A percentile compares a stretch with the other conserved stretches of the same genome.
Conservation (phyloP, 2,329 filamentous ascomycete species). For the Stachybotrys elegans region DNA sequence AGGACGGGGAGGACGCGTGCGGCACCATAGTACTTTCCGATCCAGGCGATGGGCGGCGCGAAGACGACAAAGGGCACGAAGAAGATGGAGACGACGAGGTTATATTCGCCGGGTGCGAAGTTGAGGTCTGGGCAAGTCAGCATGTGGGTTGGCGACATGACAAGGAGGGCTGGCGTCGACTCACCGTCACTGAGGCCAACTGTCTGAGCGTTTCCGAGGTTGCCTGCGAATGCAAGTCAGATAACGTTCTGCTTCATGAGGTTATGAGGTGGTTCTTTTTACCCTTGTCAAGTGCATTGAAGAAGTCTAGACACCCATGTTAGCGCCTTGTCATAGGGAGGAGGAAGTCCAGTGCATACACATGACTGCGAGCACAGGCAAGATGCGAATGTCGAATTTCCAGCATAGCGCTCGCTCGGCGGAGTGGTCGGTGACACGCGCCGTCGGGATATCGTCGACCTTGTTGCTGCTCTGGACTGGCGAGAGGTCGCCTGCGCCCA, state of each 20-base stretch:
- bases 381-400: constrained; percentile 49
- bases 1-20: constrained; percentile 61
- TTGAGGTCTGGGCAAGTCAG: constrained; percentile 30
- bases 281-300: constrained; percentile 43
- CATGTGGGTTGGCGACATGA: not conserved
- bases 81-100: constrained; percentile 66
- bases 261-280: too few species aligned
- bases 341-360: constrained; percentile 21
- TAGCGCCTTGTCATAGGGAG: not conserved
- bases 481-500: constrained; percentile 6
- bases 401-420: constrained; percentile 47
- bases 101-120: constrained; percentile 62
- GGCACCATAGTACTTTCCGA: constrained; percentile 68
- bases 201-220: constrained; percentile 52
- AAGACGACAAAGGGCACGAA: constrained; percentile 72
- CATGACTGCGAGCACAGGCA: constrained; percentile 52
- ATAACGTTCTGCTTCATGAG: too few species aligned
- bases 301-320: constrained; percentile 29
- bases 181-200: constrained; percentile 33
- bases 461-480: too few species aligned
- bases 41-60: constrained; percentile 52
- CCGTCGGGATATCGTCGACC: constrained; percentile 13
- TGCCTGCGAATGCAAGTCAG: too few species aligned
- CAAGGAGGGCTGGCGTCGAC: constrained; percentile 3
- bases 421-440: constrained; percentile 28